Percentiles rank a stretch among this genome's conserved stretches.
phyloP scores from a whole-genome alignment of 2,329 filamentous ascomycete genomes.

The Monilinia laxa region DNA sequence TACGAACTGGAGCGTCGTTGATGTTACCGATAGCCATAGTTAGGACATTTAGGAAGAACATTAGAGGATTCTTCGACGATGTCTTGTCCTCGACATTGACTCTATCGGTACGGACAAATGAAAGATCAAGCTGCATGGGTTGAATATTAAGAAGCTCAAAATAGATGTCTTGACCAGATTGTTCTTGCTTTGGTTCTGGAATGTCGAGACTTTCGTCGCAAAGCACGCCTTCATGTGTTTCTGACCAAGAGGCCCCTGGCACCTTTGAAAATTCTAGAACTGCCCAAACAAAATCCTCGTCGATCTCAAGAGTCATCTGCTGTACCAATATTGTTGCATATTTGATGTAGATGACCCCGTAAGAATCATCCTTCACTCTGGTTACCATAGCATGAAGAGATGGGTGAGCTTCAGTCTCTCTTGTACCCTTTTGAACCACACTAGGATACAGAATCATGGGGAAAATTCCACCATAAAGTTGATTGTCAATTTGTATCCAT shows the following conservation, averaged over 20 bases:
- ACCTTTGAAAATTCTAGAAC: conserved; percentile 93
- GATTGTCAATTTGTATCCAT: conserved; percentile 99
- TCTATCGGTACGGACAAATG: conserved; percentile 93
- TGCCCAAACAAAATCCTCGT: conserved; percentile 97
- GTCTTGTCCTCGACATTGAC: conserved; percentile 96
- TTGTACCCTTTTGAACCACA: conserved; percentile 90
- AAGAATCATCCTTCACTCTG: conserved; percentile 95
- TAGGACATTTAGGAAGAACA: conserved; percentile 98
- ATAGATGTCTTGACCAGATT: conserved; percentile 91
- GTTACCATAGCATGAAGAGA: conserved; percentile 91
- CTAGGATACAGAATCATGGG: conserved; percentile 96
- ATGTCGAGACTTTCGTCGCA: conserved; percentile 90
- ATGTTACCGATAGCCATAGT: conserved; percentile 99
- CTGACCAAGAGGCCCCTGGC: conserved; percentile 83
- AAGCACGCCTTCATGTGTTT: conserved; percentile 72
- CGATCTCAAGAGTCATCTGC: conserved; percentile 96
- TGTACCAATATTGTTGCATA: conserved; percentile 92
- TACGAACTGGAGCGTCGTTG: conserved; percentile 91
- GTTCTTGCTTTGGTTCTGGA: conserved; percentile 82
- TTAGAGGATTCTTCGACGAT: conserved; percentile 86
- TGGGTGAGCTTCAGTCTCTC: conserved; percentile 93
- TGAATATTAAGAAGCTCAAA: conserved; percentile 97
- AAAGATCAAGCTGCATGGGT: conserved; percentile 96
- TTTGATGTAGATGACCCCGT: conserved; percentile 97
- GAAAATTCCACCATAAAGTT: conserved; percentile 97